Base-by-base conservation (phyloP, 441 rosid species). In the Biscutella laevigata region DNA sequence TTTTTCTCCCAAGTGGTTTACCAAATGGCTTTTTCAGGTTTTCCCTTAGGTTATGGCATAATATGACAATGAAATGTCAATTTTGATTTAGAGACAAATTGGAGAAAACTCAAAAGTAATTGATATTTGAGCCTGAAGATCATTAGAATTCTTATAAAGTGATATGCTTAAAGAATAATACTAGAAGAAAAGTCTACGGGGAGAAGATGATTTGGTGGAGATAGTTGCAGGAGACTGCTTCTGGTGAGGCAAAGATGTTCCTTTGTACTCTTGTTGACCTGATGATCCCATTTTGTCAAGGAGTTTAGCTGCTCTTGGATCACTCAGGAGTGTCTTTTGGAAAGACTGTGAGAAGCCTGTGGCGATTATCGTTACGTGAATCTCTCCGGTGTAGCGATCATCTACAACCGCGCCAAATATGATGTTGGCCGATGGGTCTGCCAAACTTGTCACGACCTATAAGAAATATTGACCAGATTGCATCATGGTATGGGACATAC, bases 401-500 rank as follows among this genome's bases (percentile, higher is more conserved):
- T 91, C 98, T 36, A 91, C 96, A 43, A 91, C 98, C 16, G 96
- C 98, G 34, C 98, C 98, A 61, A 91, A 91, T 70, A 88, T 91
- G 62, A 91, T 91, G 80, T 91, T 91, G 25, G 98, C 98, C 0
- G 98, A 85, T 73, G 96, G 95, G 63, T 91, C 98, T 0, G 98
- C 95, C 67, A 91, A 77, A 64, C 98, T 85, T 27, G 98, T 91
- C 34, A 91, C 98, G 1, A 88, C 98, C 98, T 91, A 26, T 24
- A 17, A 34, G 3, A 70, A 53, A 33, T 15, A 34, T 54, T 47
- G 55, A 46, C 53, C 41, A 47, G 24, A 47, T 34, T 45, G 43
- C 37, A 25, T 55, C 16, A 10, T 20, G 5, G 27, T 35, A 52
- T 1, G 4, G 37, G 14, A 13, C 2, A 28, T 22, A 46, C 47